Conservation (phyloP, 208 protist genomes). For the Wallacemonas sp. region DNA sequence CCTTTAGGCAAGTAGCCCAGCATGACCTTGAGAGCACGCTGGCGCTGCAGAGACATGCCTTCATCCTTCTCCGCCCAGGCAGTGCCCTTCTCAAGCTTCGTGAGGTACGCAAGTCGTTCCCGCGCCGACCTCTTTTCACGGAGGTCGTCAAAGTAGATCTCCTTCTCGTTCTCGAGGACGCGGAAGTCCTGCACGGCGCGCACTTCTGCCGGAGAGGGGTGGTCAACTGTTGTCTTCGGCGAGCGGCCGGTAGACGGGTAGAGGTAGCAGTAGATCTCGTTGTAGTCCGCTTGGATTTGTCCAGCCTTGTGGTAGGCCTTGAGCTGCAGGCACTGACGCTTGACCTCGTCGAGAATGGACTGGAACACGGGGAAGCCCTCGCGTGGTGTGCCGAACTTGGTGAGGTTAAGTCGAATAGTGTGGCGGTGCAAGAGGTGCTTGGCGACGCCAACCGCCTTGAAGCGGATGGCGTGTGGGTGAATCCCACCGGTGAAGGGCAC, state of each 20-base stretch:
- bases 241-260: conserved; percentile 80
- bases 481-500: conserved; percentile 84
- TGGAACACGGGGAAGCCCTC: conserved; percentile 85
- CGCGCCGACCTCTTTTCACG: conserved; percentile 49
- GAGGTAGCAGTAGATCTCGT: conserved; percentile 85
- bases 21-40: conserved; percentile 87
- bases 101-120: conserved; percentile 58
- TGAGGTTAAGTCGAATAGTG: conserved; percentile 74
- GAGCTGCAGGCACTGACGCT: conserved; percentile 59
- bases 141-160: conserved; percentile 84
- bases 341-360: conserved; percentile 77
- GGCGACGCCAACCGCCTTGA: conserved; percentile 80
- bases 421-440: conserved; percentile 78
- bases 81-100: conserved; percentile 69
- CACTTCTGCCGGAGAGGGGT: conserved; percentile 61
- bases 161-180: conserved; percentile 72
- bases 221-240: conserved; percentile 76
- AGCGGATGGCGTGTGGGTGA: conserved; percentile 83
- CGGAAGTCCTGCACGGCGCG: conserved; percentile 52
- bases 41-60: conserved; percentile 79
- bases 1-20: conserved; percentile 86
- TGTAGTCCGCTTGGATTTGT: conserved; percentile 62
- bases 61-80: conserved; percentile 89
- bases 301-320: conserved; percentile 77
- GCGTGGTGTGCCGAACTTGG: conserved; percentile 79